These are phyloP conservation scores for Excoecaria agallocha DNA, from an alignment of 345 rosid genomes.

Conservation along the genomic window DNA sequence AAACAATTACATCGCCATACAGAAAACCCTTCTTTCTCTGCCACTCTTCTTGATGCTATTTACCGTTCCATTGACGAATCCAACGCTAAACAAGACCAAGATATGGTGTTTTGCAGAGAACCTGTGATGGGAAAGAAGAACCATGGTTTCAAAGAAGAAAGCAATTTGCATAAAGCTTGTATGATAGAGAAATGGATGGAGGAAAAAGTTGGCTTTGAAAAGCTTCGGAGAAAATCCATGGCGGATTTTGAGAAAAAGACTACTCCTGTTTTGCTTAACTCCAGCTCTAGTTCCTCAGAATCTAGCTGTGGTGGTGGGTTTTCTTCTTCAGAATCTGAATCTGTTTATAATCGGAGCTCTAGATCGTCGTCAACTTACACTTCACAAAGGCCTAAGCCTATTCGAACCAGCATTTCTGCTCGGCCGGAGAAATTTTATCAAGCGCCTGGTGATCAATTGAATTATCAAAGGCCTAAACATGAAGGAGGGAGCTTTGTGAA, in stretches of 20 bases:
- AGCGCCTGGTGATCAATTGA: neutral
- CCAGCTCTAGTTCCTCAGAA: slow-evolving; percentile 26
- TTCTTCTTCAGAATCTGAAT: slow-evolving; percentile 28
- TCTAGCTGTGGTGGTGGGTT: slow-evolving; percentile 29
- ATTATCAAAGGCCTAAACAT: slow-evolving; percentile 11
- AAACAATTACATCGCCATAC: slow-evolving; percentile 30
- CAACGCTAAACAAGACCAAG: slow-evolving; percentile 5
- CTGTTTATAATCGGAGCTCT: slow-evolving; percentile 17
- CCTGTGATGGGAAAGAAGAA: slow-evolving; percentile 20
- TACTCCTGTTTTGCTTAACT: slow-evolving; percentile 18
- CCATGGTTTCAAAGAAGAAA: neutral
- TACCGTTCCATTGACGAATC: slow-evolving; percentile 37
- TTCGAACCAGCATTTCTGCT: slow-evolving; percentile 14
- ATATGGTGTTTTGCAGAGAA: slow-evolving; percentile 18
- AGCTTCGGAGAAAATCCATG: slow-evolving; percentile 16
- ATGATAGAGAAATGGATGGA: slow-evolving; percentile 52
- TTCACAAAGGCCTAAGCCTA: slow-evolving; percentile 24
- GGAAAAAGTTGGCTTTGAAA: slow-evolving; percentile 33
- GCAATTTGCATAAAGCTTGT: slow-evolving; percentile 26
- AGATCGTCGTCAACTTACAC: slow-evolving; percentile 14
- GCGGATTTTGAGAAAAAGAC: slow-evolving; percentile 14
- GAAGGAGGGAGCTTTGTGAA: slow-evolving; percentile 22
- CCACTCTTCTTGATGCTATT: slow-evolving; percentile 33
- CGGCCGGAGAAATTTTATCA: slow-evolving; percentile 4
- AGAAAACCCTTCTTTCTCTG: slow-evolving; percentile 34